These are phyloP conservation scores for Hypoxylon rubiginosum DNA, from an alignment of 2,329 filamentous ascomycete genomes.

Conservation along the genomic window DNA sequence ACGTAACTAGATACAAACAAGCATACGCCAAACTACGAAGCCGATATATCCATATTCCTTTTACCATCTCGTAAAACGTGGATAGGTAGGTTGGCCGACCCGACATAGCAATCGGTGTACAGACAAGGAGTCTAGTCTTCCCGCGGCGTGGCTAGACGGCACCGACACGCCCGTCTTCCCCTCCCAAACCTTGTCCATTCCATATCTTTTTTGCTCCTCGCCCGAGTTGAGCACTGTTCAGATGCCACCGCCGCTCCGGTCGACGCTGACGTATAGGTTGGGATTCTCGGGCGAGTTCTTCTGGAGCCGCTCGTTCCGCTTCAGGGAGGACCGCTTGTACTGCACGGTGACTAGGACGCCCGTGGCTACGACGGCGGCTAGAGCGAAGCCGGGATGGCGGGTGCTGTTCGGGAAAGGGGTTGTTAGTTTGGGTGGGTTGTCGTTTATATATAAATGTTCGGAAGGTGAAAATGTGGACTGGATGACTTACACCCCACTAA, in stretches of 20 bases:
- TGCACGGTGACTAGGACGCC: slow-evolving; percentile 50
- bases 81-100: not conserved
- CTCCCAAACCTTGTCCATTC: not conserved
- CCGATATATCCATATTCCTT: not conserved
- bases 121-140: not conserved
- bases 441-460: not conserved
- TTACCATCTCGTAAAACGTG: not conserved
- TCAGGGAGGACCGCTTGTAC: slow-evolving; percentile 55
- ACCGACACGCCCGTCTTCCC: not conserved
- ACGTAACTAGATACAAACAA: not conserved
- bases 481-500: slow-evolving; percentile 35
- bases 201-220: slow-evolving; percentile 10
- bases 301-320: slow-evolving; percentile 60
- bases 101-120: not conserved
- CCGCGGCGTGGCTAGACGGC: not conserved
- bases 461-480: slow-evolving; percentile 4
- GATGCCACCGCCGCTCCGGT: slow-evolving; percentile 61
- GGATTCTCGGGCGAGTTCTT: slow-evolving; percentile 53
- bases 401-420: slow-evolving; percentile 42
- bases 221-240: slow-evolving; percentile 24
- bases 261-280: slow-evolving; percentile 64
- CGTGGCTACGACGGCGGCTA: slow-evolving; percentile 52
- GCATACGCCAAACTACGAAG: not conserved
- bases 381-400: slow-evolving; percentile 56
- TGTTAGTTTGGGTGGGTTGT: slow-evolving; percentile 20